Conservation (phyloP, 163 green algal species). For the Prototheca wickerhamii region DNA sequence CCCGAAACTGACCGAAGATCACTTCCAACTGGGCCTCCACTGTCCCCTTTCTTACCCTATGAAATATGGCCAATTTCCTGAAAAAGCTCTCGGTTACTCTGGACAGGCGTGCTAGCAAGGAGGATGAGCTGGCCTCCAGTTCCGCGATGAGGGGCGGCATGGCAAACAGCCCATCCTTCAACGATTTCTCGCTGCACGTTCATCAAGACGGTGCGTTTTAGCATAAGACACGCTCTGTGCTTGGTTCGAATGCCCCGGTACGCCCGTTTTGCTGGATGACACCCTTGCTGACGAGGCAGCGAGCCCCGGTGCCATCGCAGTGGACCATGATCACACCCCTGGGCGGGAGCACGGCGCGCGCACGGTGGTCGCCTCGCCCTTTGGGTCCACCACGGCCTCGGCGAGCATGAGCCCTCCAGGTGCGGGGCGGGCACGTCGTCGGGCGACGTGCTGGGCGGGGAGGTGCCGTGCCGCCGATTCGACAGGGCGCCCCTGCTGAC, state of each 20-base stretch:
- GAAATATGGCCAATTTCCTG: constrained; percentile 2
- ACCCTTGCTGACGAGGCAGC: neutral
- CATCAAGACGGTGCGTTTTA: neutral
- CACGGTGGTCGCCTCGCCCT: neutral
- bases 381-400: neutral
- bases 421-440: no score
- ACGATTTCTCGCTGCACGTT: constrained; percentile 13
- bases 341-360: neutral
- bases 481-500: no score
- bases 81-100: neutral
- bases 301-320: neutral
- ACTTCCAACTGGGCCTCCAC: no score
- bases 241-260: neutral
- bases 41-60: neutral
- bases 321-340: neutral
- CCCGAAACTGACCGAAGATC: no score
- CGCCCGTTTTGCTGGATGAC: neutral
- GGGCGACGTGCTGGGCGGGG: no score
- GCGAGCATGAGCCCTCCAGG: no score
- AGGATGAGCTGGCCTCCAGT: neutral
- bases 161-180: constrained; percentile 3
- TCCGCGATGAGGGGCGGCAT: neutral
- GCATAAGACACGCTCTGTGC: neutral
- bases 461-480: no score
- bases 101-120: neutral